phyloP scores from a whole-genome alignment of 805 yeast species.

The Yarrowia sp. region DNA sequence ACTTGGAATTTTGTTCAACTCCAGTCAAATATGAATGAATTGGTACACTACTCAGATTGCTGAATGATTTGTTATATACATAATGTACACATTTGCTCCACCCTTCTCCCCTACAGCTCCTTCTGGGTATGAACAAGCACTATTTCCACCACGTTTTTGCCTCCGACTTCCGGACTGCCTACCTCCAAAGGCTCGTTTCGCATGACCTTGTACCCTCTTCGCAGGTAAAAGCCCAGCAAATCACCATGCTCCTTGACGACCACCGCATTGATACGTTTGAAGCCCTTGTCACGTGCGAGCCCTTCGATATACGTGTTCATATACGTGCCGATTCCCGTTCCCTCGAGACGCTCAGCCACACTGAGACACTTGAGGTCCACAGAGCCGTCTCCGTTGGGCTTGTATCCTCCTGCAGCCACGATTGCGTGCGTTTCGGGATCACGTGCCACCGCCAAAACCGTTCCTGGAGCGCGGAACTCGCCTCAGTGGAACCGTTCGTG shows the following conservation, averaged over 20 bases:
- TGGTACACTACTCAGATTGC: no score
- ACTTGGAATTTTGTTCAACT: no score
- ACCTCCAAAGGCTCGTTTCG: slow-evolving; percentile 1
- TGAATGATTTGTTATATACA: no score
- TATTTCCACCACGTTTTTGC: background rate
- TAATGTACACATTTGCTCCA: no score
- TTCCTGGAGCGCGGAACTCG: background rate
- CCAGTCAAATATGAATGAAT: no score
- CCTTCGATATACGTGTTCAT: slow-evolving; percentile 4
- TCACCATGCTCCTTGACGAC: slow-evolving; percentile 4
- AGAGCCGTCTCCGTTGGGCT: background rate
- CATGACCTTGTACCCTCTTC: background rate
- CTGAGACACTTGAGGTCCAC: slow-evolving; percentile 13
- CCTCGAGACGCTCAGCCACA: background rate
- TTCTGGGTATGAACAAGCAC: background rate
- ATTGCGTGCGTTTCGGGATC: background rate
- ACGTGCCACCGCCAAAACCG: slow-evolving; percentile 5
- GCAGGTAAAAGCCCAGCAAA: background rate
- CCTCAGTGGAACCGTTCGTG: background rate
- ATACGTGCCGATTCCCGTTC: background rate
- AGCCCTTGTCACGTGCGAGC: slow-evolving; percentile 8
- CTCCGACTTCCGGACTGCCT: slow-evolving; percentile 8
- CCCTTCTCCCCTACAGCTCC: background rate
- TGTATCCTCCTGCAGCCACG: slow-evolving; percentile 1
- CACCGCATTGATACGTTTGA: background rate